A percentile compares a stretch with the other conserved stretches of the same genome.
Conservation (phyloP, 495 filamentous ascomycete species). For the Aspergillus sclerotioniger region DNA sequence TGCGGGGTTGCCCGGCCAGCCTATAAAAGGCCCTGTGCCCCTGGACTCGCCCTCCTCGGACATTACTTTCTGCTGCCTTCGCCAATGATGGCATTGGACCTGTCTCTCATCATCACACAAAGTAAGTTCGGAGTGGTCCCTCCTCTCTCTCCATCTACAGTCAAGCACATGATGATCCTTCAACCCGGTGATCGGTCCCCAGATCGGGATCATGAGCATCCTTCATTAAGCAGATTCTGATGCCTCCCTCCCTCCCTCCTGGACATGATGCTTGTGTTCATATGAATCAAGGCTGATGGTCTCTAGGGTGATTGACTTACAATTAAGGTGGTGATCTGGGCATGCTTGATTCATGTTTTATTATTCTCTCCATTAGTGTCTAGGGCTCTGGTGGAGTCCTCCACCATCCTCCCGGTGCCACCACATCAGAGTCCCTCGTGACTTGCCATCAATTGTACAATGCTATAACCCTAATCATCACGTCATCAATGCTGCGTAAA, state of each 20-base stretch:
- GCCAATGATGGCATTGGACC: not conserved
- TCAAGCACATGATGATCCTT: not conserved
- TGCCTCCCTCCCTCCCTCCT: not conserved
- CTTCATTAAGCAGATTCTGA: constrained; percentile 6
- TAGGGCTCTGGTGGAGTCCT: no score
- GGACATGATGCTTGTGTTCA: no score
- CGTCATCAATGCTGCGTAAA: not conserved
- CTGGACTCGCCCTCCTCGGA: not conserved
- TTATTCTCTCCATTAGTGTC: no score
- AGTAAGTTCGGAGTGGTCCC: not conserved
- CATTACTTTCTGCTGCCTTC: not conserved
- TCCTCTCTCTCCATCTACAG: not conserved
- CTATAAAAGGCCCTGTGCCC: not conserved
- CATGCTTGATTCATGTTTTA: no score
- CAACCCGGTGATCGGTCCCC: not conserved
- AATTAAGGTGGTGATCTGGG: no score
- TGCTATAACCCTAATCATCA: not conserved
- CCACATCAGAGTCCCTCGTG: no score
- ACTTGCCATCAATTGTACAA: not conserved
- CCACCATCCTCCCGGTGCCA: no score
- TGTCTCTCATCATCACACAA: not conserved
- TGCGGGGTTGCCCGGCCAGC: not conserved
- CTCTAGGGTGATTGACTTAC: no score
- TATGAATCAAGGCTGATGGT: not conserved
- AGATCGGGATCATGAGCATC: not conserved